Conservation (phyloP, 148 eudicot genomes). For the Rhododendron williamsianum region DNA sequence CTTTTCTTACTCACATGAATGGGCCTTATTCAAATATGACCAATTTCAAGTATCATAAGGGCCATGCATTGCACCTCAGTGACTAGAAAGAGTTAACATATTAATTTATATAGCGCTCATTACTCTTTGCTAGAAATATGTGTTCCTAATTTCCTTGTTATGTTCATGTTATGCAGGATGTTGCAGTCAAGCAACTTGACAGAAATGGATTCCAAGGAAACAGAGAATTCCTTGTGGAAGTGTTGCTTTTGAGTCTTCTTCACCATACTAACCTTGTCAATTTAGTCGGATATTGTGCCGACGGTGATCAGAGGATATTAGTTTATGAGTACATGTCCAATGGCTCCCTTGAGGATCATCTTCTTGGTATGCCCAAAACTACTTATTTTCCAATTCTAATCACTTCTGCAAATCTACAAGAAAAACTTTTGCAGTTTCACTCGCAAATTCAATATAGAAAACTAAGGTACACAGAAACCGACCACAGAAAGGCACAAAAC, state of each 20-base stretch:
- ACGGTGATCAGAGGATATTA: constrained; percentile 62
- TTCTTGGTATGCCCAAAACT: constrained; percentile 43
- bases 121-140: neutral
- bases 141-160: neutral
- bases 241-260: constrained; percentile 68
- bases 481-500: neutral
- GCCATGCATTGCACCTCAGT: neutral
- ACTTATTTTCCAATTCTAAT: neutral
- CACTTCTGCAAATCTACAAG: neutral
- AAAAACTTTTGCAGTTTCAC: neutral
- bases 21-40: neutral
- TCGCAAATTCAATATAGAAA: neutral
- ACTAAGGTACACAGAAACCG: neutral
- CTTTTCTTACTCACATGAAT: neutral
- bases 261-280: constrained; percentile 65
- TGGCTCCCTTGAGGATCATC: constrained; percentile 84
- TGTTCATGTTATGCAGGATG: constrained; percentile 34
- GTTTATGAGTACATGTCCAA: constrained; percentile 79
- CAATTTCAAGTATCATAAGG: neutral
- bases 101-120: neutral
- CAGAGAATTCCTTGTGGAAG: constrained; percentile 76
- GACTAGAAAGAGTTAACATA: neutral
- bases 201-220: constrained; percentile 82
- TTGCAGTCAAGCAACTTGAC: constrained; percentile 80
- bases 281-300: constrained; percentile 72